Conservation (phyloP, 129 eudicot genomes). For the Helianthus tuberosus region DNA sequence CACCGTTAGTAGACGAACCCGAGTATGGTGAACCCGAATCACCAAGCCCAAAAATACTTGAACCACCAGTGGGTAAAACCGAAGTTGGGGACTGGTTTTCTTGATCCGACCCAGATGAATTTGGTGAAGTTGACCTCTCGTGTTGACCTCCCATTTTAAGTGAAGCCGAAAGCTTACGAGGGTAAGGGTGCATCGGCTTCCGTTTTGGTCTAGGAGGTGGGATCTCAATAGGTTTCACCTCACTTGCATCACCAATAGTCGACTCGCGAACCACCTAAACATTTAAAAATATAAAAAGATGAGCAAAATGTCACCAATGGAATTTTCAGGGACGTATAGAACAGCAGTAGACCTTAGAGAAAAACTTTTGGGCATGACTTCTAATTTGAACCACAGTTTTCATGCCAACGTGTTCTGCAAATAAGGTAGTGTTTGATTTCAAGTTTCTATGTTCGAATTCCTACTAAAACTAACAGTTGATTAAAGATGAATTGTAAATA, state of each 20-base stretch:
- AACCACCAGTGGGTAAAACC: constrained; percentile 63
- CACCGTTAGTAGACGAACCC: constrained; percentile 41
- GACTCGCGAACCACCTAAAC: constrained; percentile 73
- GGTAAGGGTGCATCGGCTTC: constrained; percentile 92
- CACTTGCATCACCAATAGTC: constrained; percentile 44
- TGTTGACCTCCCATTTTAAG: constrained; percentile 28
- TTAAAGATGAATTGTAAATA: constrained; percentile 9
- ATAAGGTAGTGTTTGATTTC: constrained; percentile 15
- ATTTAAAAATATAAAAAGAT: neutral
- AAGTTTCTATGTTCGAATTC: constrained; percentile 1
- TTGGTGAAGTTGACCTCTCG: constrained; percentile 44
- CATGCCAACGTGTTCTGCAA: constrained; percentile 90
- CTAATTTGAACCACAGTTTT: constrained; percentile 97
- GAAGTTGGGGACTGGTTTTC: constrained; percentile 85
- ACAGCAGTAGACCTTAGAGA: constrained; percentile 55
- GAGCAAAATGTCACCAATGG: neutral
- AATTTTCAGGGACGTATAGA: neutral
- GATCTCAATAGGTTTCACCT: constrained; percentile 68
- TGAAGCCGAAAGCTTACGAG: constrained; percentile 64
- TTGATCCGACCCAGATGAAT: constrained; percentile 40
- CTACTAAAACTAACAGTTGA: neutral
- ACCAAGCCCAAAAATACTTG: constrained; percentile 42
- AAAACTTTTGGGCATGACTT: constrained; percentile 97
- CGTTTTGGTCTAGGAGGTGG: constrained; percentile 98
- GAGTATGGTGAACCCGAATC: constrained; percentile 51